Evolutionary conservation across 176 grass and related monocot species (phyloP), one percentile per base, ranked within the genome.

Genomic region (Saccharum officinarum): DNA sequence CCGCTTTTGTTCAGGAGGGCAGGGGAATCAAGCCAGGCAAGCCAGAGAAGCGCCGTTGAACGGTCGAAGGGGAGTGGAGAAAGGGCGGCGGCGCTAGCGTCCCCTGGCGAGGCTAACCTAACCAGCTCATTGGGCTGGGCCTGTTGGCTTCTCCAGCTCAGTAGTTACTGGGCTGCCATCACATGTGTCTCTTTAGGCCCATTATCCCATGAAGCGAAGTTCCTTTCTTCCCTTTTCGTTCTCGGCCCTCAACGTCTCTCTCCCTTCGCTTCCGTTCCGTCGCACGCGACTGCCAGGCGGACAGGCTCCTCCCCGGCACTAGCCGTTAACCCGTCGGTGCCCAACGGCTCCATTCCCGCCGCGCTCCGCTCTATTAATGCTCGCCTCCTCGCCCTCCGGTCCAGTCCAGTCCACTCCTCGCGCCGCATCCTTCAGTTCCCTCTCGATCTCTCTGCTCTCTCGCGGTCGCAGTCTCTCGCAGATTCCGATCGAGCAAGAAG

Each of bases 341-440:
- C 30, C 61, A 84, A 77, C 82, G 72, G 82, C 25, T 44, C 71
- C 7, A 22, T 52, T 18, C 30, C 10, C 72, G 42, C 44, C 82
- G 69, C 25, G 11, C 40, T 44, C 12, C 10, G 10, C 62, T 26
- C 23, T 66, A 77, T 67, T 76, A 76, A 84, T 20, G 22, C 44
- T 40, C 72, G 15, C 62, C 28, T 62, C 30, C 81, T 25, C 81
- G 17, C 60, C 11, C 20, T 37, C 70, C 13, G 16, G n/a, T n/a
- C n/a, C 61, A 62, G 3, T 30, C 20, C 57, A 61, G 3, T 73
- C 23, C 71, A 33, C 8, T 16, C 7, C 25, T 33, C 15, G 26
- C 45, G 45, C 15, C 15, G 15, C 69, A n/a, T n/a, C n/a, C n/a
- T 26, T n/a, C 40, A 0, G 7, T 18, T 14, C 23, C 71, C 7